Conservation (phyloP, 2,329 filamentous ascomycete species). For the Phyllosticta citrichinensis region DNA sequence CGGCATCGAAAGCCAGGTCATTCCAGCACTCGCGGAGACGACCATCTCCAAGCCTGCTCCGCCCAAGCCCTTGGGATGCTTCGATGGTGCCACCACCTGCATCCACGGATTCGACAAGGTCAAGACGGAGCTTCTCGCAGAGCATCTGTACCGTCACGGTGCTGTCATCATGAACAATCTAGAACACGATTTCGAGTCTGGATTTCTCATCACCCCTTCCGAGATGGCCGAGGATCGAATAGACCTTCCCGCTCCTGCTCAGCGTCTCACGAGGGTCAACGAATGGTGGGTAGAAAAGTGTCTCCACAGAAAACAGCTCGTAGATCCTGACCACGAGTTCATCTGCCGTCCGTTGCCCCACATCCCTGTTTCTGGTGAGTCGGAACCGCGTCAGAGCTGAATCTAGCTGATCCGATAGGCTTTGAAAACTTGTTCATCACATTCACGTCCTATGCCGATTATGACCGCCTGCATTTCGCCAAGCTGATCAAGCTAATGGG, state of each 20-base stretch:
- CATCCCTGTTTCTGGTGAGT: conserved; percentile 2
- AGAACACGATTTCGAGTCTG: conserved; percentile 20
- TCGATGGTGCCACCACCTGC: conserved; percentile 32
- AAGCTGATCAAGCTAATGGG: conserved; percentile 65
- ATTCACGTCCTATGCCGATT: conserved; percentile 71
- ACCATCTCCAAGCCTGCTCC: neutral
- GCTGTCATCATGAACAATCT: conserved; percentile 21
- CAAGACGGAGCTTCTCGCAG: conserved; percentile 28
- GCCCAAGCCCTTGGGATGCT: conserved; percentile 13
- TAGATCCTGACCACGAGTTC: conserved; percentile 59
- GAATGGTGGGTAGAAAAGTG: conserved; percentile 93
- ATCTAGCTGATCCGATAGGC: conserved; percentile 26
- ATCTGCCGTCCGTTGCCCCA: conserved; percentile 61
- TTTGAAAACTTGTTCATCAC: conserved; percentile 65
- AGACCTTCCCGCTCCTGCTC: conserved; percentile 26
- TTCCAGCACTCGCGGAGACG: neutral
- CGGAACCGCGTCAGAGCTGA: conserved; percentile 13
- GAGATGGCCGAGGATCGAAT: conserved; percentile 27
- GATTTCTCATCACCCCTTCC: conserved; percentile 38
- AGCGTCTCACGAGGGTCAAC: conserved; percentile 47
- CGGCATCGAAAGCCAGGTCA: conserved; percentile 12
- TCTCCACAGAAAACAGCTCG: conserved; percentile 62
- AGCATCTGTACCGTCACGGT: conserved; percentile 25
- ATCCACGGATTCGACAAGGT: conserved; percentile 34
- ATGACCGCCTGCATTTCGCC: conserved; percentile 76